These are phyloP conservation scores for Graphiopsis chlorocephala DNA, from an alignment of 2,329 filamentous ascomycete genomes.

Conservation along the genomic window DNA sequence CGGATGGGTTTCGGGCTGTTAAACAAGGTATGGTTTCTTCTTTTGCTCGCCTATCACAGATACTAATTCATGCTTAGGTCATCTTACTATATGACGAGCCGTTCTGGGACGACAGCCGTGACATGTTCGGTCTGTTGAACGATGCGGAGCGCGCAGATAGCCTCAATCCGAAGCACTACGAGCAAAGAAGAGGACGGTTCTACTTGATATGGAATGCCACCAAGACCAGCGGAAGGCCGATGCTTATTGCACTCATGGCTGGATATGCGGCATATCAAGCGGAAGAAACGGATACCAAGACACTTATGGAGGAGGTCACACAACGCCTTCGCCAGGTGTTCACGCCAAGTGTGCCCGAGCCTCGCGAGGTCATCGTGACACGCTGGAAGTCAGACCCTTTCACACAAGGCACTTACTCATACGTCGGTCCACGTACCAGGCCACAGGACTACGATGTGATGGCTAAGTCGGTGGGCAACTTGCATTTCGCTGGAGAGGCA, in stretches of 20 bases:
- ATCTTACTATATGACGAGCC: constrained; percentile 82
- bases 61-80: constrained; percentile 44
- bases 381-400: constrained; percentile 90
- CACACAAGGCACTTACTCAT: constrained; percentile 93
- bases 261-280: constrained; percentile 89
- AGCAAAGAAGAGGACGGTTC: constrained; percentile 77
- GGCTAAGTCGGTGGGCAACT: constrained; percentile 77
- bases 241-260: constrained; percentile 89
- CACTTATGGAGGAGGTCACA: constrained; percentile 77
- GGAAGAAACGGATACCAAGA: constrained; percentile 71
- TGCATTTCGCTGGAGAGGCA: constrained; percentile 95
- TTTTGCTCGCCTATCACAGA: background rate
- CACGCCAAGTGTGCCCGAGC: constrained; percentile 63
- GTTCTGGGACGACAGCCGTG: constrained; percentile 86
- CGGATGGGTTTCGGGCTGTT: constrained; percentile 89
- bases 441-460: constrained; percentile 90
- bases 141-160: constrained; percentile 68
- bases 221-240: constrained; percentile 79
- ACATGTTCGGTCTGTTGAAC: constrained; percentile 91
- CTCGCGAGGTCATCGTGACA: constrained; percentile 83
- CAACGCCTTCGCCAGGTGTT: constrained; percentile 76
- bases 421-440: constrained; percentile 76
- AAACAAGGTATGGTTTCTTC: constrained; percentile 65
- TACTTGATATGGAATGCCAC: constrained; percentile 98
- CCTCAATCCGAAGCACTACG: constrained; percentile 75